These are phyloP conservation scores for Parsonsia alboflavescens DNA, from an alignment of 257 asterid genomes.

Conservation along the genomic window DNA sequence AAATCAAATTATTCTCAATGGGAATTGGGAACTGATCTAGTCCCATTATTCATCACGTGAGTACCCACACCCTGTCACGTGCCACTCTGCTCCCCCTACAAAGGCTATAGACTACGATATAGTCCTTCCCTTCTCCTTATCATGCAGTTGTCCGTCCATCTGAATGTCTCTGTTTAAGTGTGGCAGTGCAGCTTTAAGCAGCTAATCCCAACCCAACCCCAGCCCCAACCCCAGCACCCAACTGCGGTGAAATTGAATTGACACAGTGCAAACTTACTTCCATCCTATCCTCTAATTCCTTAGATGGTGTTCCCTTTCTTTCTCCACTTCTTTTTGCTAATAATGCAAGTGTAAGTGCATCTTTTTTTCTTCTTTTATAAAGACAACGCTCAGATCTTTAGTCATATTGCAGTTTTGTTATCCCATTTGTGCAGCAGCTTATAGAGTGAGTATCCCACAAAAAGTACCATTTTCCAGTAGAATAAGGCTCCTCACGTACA, in stretches of 20 bases:
- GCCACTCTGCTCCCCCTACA: not conserved
- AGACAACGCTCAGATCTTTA: constrained; percentile 23
- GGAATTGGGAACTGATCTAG: not conserved
- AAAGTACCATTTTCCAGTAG: not conserved
- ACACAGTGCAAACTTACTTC: not conserved
- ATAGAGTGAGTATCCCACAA: not conserved
- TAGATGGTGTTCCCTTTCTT: not conserved
- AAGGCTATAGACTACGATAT: not conserved
- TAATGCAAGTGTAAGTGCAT: not conserved
- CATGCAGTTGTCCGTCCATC: not conserved
- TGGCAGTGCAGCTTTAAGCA: constrained; percentile 14
- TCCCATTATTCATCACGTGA: not conserved
- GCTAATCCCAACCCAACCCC: not conserved
- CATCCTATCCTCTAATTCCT: not conserved
- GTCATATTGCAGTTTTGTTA: constrained; percentile 6
- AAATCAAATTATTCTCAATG: no score
- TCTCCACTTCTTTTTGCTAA: not conserved
- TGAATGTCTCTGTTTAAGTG: not conserved
- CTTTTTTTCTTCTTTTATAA: constrained; percentile 18
- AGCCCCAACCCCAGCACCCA: not conserved
- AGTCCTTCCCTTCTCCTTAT: not conserved
- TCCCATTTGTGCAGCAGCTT: not conserved
- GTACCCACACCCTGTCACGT: not conserved
- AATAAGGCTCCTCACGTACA: not conserved
- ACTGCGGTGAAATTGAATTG: not conserved